phyloP scores from a whole-genome alignment of 192 early-diverging fungal genomes.

The Rhizophagus clarus region DNA sequence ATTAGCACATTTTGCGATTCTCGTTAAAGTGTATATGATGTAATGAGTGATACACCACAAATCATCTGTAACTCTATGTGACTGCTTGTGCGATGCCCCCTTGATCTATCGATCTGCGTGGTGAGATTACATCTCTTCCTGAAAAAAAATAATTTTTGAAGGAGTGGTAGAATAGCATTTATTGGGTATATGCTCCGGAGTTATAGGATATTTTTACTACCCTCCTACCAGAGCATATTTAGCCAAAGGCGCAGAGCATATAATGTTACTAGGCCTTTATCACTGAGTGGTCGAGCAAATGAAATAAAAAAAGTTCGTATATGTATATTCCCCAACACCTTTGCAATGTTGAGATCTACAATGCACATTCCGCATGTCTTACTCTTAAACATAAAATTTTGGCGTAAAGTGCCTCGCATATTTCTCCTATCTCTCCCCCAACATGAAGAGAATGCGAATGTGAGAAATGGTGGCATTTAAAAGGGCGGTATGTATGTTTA shows the following conservation, averaged over 20 bases:
- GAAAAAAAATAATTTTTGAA: too few species aligned
- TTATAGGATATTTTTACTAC: background rate
- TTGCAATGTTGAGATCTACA: slow-evolving; percentile 15
- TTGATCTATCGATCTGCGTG: background rate
- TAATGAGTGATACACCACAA: too few species aligned
- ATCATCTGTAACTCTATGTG: too few species aligned
- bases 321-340: slow-evolving; percentile 5
- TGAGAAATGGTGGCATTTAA: too few species aligned
- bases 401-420: background rate
- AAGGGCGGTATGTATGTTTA: too few species aligned
- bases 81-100: background rate
- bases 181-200: background rate
- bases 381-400: slow-evolving; percentile 6
- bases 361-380: slow-evolving; percentile 5
- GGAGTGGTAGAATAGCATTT: background rate
- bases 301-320: slow-evolving; percentile 12
- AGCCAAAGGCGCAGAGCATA: background rate
- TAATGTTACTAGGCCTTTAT: slow-evolving; percentile 19
- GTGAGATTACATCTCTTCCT: background rate
- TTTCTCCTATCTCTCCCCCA: background rate
- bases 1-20: too few species aligned
- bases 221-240: background rate
- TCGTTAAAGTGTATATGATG: too few species aligned
- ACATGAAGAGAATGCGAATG: too few species aligned
- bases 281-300: slow-evolving; percentile 1